These are phyloP conservation scores for Aquilaria yunnanensis DNA, from an alignment of 345 rosid genomes.

Conservation along the genomic window DNA sequence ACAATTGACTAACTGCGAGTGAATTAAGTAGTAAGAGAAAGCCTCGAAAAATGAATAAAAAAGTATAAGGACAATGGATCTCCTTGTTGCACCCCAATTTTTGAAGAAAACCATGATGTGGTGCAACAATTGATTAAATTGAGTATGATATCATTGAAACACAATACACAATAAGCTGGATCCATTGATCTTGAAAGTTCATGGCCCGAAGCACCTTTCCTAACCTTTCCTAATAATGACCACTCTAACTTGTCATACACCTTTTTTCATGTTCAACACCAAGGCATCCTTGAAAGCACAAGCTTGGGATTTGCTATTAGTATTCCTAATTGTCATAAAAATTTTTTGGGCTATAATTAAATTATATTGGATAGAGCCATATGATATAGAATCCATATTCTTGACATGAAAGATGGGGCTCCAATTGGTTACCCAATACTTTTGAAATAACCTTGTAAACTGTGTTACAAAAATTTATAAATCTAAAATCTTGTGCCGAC, in stretches of 20 bases:
- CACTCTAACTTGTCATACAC: neutral
- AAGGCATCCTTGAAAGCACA: neutral
- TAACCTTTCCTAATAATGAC: neutral
- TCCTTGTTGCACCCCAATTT: neutral
- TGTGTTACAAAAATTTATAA: no score
- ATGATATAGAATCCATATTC: no score
- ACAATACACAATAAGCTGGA: conserved; percentile 12
- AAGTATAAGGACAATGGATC: no score
- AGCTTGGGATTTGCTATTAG: neutral
- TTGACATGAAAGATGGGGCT: no score
- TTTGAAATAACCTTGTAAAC: no score
- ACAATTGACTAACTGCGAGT: no score
- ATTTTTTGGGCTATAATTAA: no score
- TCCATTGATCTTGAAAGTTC: conserved; percentile 6
- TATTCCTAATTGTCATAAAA: neutral
- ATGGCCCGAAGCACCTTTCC: conserved; percentile 1
- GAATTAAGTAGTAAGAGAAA: no score
- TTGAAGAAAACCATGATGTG: conserved; percentile 1
- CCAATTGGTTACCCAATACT: no score
- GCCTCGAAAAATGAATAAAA: no score
- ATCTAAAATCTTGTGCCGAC: no score
- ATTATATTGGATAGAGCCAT: no score
- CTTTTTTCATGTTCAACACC: neutral
- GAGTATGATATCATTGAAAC: neutral
- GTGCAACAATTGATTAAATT: conserved; percentile 5